A percentile compares a stretch with the other conserved stretches of the same genome.
Evolutionary conservation across 441 rosid species (phyloP).

Genomic region (Viola pubescens): DNA sequence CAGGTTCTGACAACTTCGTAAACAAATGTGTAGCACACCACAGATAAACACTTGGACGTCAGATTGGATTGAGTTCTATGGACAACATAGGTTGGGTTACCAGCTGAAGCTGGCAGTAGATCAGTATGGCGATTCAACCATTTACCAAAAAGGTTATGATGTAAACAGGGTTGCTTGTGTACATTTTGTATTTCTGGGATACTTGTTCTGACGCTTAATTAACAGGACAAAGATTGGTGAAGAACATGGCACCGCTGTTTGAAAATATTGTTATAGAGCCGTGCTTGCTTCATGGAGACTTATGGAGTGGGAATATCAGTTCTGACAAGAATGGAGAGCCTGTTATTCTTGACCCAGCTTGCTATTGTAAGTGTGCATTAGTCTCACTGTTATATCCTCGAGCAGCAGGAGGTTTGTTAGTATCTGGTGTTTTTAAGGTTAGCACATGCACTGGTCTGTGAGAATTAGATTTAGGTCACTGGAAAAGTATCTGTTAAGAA

Average conservation of each 20-base stretch:
- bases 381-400: background rate
- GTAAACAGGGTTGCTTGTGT: background rate
- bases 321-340: conserved; percentile 71
- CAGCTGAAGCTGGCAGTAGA: conserved; percentile 69
- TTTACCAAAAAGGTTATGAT: conserved; percentile 61
- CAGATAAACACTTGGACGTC: conserved; percentile 87
- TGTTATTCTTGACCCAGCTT: conserved; percentile 93
- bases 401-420: background rate
- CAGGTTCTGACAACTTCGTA: conserved; percentile 13
- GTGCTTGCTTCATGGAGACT: conserved; percentile 90
- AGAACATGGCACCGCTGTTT: conserved; percentile 68
- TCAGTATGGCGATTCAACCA: conserved; percentile 61
- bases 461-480: background rate
- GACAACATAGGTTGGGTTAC: conserved; percentile 72
- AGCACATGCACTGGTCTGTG: background rate
- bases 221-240: conserved; percentile 63
- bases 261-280: conserved; percentile 57
- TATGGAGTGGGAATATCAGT: conserved; percentile 89
- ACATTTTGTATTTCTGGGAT: background rate
- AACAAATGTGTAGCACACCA: conserved; percentile 52
- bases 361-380: conserved; percentile 53
- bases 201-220: conserved; percentile 8
- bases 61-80: conserved; percentile 83
- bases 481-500: background rate
- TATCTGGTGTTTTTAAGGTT: background rate